These are phyloP conservation scores for Chaetomiaceae sp. DNA, from an alignment of 2,329 filamentous ascomycete species.

Conservation along the genomic window DNA sequence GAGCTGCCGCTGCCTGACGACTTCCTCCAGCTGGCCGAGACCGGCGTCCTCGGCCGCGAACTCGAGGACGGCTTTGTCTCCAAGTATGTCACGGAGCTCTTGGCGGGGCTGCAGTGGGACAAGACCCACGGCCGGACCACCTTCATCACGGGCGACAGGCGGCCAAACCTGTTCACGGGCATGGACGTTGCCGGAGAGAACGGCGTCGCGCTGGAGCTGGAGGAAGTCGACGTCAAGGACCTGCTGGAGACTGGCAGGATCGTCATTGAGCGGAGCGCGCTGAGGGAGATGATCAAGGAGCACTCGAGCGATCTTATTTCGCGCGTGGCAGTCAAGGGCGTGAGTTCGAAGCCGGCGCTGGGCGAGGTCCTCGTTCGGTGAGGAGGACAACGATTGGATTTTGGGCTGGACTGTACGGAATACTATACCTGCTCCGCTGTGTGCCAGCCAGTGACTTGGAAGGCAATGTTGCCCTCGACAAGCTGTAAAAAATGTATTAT, in stretches of 20 bases:
- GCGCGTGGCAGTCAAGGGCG: conserved; percentile 41
- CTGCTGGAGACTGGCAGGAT: conserved; percentile 78
- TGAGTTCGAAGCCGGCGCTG: conserved; percentile 31
- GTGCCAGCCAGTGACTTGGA: neutral
- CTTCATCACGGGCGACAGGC: conserved; percentile 61
- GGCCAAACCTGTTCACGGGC: conserved; percentile 61
- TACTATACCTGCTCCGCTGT: neutral
- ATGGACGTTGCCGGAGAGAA: conserved; percentile 60
- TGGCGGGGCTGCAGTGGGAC: conserved; percentile 67
- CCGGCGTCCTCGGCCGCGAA: conserved; percentile 32
- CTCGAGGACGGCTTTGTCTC: conserved; percentile 47
- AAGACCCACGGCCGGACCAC: conserved; percentile 63
- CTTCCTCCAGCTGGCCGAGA: conserved; percentile 39
- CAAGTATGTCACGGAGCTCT: conserved; percentile 61
- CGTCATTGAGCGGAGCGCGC: conserved; percentile 77
- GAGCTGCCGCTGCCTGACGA: conserved; percentile 57
- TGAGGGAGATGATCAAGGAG: conserved; percentile 66
- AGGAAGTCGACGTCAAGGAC: conserved; percentile 95
- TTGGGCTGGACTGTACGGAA: no score
- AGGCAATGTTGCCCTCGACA: neutral
- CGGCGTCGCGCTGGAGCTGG: conserved; percentile 62
- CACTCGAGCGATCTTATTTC: conserved; percentile 65
- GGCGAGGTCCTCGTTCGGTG: conserved; percentile 36
- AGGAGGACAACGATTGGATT: neutral
- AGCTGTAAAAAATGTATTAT: conserved; percentile 11